phyloP scores from a whole-genome alignment of 129 eudicot genomes.

The Glebionis coronaria region DNA sequence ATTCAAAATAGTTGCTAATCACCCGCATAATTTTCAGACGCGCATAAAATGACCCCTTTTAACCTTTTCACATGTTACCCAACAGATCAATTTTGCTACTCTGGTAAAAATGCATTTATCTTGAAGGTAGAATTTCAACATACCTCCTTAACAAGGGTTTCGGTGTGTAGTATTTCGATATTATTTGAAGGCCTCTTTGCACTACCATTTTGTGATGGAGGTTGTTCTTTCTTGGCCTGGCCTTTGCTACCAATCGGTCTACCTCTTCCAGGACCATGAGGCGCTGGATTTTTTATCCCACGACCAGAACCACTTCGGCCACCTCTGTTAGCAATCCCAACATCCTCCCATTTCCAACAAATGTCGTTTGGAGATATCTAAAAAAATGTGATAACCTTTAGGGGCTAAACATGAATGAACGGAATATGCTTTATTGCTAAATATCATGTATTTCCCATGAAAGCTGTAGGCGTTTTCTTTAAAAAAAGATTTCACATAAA shows the following conservation, averaged over 20 bases:
- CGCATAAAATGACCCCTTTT: too few species aligned
- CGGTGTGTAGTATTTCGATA: constrained; percentile 78
- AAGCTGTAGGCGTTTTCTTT: neutral
- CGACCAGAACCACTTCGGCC: constrained; percentile 56
- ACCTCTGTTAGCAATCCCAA: constrained; percentile 54
- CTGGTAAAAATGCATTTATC: too few species aligned
- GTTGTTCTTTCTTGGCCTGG: constrained; percentile 50
- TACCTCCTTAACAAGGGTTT: constrained; percentile 86
- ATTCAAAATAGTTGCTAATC: too few species aligned
- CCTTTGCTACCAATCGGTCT: constrained; percentile 51
- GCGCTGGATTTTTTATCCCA: constrained; percentile 46
- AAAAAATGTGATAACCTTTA: neutral
- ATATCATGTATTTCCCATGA: too few species aligned
- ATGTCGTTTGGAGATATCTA: constrained; percentile 77
- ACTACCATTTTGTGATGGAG: constrained; percentile 51
- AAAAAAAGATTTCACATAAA: neutral
- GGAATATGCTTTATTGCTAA: too few species aligned
- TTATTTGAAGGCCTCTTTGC: constrained; percentile 56
- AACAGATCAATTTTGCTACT: too few species aligned
- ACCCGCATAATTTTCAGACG: too few species aligned
- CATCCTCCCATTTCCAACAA: constrained; percentile 79
- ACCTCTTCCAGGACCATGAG: constrained; percentile 77
- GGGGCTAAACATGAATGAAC: neutral
- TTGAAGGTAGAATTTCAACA: neutral
- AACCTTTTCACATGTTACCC: too few species aligned